Conservation (phyloP, 2,329 filamentous ascomycete genomes). For the Kalmusia sp. region DNA sequence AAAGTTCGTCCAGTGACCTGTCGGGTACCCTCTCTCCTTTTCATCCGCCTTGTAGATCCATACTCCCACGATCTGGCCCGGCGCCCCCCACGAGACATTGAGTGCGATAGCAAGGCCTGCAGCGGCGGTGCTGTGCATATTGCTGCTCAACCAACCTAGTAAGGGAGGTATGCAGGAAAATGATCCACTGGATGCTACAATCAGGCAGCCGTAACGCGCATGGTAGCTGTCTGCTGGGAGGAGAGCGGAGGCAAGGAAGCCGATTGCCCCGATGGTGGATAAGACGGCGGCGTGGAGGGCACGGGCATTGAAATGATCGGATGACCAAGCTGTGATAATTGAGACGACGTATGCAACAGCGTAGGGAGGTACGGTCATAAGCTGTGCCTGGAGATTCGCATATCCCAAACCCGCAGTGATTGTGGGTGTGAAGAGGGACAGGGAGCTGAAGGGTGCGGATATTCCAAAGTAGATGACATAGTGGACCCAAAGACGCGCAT, state of each 20-base stretch:
- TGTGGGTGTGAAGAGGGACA: conserved; percentile 68
- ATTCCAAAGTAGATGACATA: conserved; percentile 49
- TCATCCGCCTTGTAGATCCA: conserved; percentile 76
- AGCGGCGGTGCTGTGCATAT: conserved; percentile 69
- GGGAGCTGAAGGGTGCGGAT: conserved; percentile 29
- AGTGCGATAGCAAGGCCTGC: conserved; percentile 74
- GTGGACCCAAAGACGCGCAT: conserved; percentile 61
- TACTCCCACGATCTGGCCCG: conserved; percentile 74
- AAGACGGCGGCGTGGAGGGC: conserved; percentile 58
- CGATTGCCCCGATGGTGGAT: conserved; percentile 55
- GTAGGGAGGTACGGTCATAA: conserved; percentile 73
- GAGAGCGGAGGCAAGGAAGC: conserved; percentile 69
- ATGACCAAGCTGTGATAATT: conserved; percentile 26
- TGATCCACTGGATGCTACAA: conserved; percentile 70
- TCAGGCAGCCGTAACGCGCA: conserved; percentile 72
- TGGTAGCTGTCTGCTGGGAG: conserved; percentile 66
- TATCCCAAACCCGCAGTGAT: conserved; percentile 67
- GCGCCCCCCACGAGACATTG: conserved; percentile 71
- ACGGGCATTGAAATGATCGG: conserved; percentile 41
- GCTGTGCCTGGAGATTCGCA: conserved; percentile 63
- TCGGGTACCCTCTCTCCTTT: conserved; percentile 67
- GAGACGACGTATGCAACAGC: conserved; percentile 65
- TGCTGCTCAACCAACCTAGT: conserved; percentile 74
- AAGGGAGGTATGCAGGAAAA: conserved; percentile 75
- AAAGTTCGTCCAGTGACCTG: conserved; percentile 70